phyloP scores from a whole-genome alignment of 352 stramenopile species.

The Globisporangium lucens region DNA sequence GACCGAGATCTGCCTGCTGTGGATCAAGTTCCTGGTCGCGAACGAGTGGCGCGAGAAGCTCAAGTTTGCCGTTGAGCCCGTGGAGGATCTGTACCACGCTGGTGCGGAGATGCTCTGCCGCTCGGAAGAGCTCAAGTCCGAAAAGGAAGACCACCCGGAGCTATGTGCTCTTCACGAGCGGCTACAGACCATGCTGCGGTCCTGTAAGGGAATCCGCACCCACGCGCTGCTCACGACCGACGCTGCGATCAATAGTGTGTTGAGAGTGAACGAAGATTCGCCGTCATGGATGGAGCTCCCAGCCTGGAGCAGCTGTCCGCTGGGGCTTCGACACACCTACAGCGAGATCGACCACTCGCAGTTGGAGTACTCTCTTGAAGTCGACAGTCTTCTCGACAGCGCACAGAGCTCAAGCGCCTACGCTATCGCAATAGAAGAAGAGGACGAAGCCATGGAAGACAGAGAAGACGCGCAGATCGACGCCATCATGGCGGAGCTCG shows the following conservation, averaged over 20 bases:
- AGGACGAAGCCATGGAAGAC: slow-evolving; percentile 22
- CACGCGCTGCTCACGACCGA: slow-evolving; percentile 32
- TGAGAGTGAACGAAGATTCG: slow-evolving; percentile 13
- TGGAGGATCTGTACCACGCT: slow-evolving; percentile 60
- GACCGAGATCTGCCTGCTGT: slow-evolving; percentile 39
- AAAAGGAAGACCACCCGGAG: slow-evolving; percentile 1
- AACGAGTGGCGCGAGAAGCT: slow-evolving; percentile 66
- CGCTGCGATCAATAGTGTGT: slow-evolving; percentile 16
- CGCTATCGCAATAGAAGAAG: slow-evolving; percentile 27
- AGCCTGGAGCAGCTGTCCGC: slow-evolving; percentile 37
- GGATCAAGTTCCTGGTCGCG: slow-evolving; percentile 61
- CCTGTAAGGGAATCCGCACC: slow-evolving; percentile 50
- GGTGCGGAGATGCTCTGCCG: slow-evolving; percentile 54
- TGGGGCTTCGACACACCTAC: slow-evolving; percentile 46
- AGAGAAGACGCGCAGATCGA: slow-evolving; percentile 46
- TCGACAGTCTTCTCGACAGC: slow-evolving; percentile 32
- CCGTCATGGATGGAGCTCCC: slow-evolving; percentile 34
- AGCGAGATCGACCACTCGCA: slow-evolving; percentile 15
- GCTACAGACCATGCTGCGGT: slow-evolving; percentile 34
- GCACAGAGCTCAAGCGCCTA: slow-evolving; percentile 26
- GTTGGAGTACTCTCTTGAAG: slow-evolving; percentile 42
- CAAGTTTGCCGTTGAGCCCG: slow-evolving; percentile 50
- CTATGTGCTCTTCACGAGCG: slow-evolving; percentile 25
- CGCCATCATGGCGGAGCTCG: slow-evolving; percentile 42
- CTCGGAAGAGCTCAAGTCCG: slow-evolving; percentile 24